Evolutionary conservation across 768 basidiomycete genomes (phyloP), one percentile per base, ranked within the genome.

Genomic region (Rhizopogon vinicolor): DNA sequence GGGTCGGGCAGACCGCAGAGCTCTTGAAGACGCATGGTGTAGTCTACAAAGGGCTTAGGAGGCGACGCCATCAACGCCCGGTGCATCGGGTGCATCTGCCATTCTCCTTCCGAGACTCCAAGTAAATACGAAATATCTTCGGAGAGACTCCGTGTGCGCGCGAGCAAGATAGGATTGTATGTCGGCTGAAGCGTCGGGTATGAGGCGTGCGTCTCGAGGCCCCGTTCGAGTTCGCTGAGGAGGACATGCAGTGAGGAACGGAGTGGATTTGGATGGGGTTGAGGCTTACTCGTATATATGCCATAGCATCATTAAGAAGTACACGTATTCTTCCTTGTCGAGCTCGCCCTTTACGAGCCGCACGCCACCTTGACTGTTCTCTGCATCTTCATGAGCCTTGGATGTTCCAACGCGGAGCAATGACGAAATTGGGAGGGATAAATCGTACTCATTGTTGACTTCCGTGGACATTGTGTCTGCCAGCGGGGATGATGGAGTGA

Each of bases 291-390:
- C 74, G 72, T 92, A 93, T 28, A 93, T 72, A 61, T 89, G 79
- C 83, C 86, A 91, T 22, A 92, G 79, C 75, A 87, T 83, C 75
- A 90, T 84, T 43, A 90, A 75, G 69, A 83, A 87, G 46, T 79
- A 77, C 14, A 84, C 70, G 66, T 91, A 91, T 64, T 89, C 87
- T 42, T 80, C 76, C 65, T 78, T 77, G 52, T 75, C 72, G 37
- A 89, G 75, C 55, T 78, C 74, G 9, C 87, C 87, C 52, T 77
- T 78, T 19, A 81, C 74, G 41, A 90, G 73, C 45, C 78, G 78
- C 44, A 69, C 71, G 2, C 84, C 87, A 28, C 80, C 86, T 25
- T 75, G 66, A 60, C 81, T 84, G 56, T 78, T 76, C 62, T 81
- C 81, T 18, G 82, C 82, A 12, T 72, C 67, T 53, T 83, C 79